Evolutionary conservation across 2,329 filamentous ascomycete genomes (phyloP).

Genomic region (Aspergillus spinulosporus): DNA sequence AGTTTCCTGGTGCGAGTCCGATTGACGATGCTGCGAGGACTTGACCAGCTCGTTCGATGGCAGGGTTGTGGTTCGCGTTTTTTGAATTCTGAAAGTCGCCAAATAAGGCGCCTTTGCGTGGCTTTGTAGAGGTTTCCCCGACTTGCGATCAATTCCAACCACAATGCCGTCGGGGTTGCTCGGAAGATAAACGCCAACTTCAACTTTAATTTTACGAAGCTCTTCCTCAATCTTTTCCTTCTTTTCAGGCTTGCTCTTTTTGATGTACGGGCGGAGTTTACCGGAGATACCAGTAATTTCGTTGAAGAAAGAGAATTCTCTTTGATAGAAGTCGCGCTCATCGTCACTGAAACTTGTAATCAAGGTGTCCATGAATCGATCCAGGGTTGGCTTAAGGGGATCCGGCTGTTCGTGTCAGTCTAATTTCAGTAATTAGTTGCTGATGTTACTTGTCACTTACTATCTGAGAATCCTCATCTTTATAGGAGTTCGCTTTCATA

Average conservation of each 20-base stretch:
- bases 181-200: constrained; percentile 94
- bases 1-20: constrained; percentile 49
- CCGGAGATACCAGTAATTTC: constrained; percentile 95
- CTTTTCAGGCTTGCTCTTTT: constrained; percentile 90
- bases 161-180: constrained; percentile 97
- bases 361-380: constrained; percentile 83
- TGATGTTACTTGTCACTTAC: constrained; percentile 49
- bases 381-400: constrained; percentile 86
- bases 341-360: constrained; percentile 75
- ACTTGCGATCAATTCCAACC: constrained; percentile 96
- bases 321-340: constrained; percentile 85
- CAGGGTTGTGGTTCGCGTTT: constrained; percentile 52
- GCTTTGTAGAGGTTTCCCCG: constrained; percentile 93
- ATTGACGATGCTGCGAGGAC: constrained; percentile 4
- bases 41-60: constrained; percentile 24
- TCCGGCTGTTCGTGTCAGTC: constrained; percentile 63
- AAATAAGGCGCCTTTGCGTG: constrained; percentile 99
- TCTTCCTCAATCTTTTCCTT: constrained; percentile 99
- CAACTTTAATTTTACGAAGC: constrained; percentile 92
- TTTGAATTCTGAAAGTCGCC: constrained; percentile 97
- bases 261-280: constrained; percentile 91
- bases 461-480: constrained; percentile 87
- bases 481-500: constrained; percentile 98
- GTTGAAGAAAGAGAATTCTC: constrained; percentile 97
- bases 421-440: not conserved